Evolutionary conservation across 495 filamentous ascomycete genomes (phyloP).

Genomic region (Aspergillus olivimuriae): DNA sequence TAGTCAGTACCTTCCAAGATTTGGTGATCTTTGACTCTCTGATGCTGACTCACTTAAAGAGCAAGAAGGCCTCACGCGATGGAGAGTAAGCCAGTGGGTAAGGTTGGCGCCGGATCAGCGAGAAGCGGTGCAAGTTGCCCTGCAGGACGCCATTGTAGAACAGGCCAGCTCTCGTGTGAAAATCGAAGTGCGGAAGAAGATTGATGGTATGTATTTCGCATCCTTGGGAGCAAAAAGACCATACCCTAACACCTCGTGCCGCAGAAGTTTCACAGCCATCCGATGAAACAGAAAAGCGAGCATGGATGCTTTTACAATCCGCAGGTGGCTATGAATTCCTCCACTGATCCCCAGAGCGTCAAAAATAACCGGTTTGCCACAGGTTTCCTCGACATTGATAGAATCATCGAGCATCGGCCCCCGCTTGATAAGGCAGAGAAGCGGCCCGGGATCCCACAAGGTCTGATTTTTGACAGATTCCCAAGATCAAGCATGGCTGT

Average conservation of each 20-base stretch:
- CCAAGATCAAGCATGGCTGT: neutral
- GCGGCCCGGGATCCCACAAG: constrained; percentile 3
- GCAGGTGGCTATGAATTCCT: constrained; percentile 4
- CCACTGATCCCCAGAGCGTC: neutral
- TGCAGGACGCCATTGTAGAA: too few relatives aligned
- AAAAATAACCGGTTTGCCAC: too few relatives aligned
- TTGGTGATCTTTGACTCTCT: neutral
- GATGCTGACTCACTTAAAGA: neutral
- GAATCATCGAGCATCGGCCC: constrained; percentile 1
- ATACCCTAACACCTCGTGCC: neutral
- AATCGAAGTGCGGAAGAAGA: too few relatives aligned
- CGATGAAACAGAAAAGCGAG: constrained; percentile 5
- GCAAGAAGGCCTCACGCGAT: neutral
- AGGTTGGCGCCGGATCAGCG: too few relatives aligned
- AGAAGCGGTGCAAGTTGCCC: too few relatives aligned
- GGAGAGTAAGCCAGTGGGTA: too few relatives aligned
- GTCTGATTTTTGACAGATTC: constrained; percentile 1
- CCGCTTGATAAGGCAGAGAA: neutral
- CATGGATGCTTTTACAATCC: constrained; percentile 18
- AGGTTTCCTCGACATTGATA: constrained; percentile 1
- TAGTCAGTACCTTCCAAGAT: constrained; percentile 3
- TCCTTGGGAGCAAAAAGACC: neutral
- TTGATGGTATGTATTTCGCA: too few relatives aligned
- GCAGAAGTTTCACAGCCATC: constrained; percentile 2
- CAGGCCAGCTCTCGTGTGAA: too few relatives aligned